phyloP scores from a whole-genome alignment of 495 filamentous ascomycete genomes.

The Physcia stellaris region DNA sequence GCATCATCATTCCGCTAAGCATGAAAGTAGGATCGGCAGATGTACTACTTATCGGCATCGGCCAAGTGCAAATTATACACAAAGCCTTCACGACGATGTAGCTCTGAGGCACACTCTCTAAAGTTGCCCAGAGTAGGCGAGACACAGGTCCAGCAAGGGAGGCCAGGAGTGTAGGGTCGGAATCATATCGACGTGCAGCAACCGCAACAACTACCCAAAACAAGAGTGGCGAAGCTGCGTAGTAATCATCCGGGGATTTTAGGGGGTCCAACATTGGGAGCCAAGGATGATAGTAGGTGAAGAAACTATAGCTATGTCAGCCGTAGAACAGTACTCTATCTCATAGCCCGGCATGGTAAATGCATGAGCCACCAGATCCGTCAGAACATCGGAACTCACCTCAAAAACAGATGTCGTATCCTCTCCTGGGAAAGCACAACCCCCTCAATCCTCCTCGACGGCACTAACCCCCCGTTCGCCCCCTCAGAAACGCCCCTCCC shows the following conservation, averaged over 20 bases:
- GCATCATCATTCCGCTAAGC: constrained; percentile 82
- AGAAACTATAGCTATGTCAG: constrained; percentile 36
- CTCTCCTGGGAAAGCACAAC: constrained; percentile 61
- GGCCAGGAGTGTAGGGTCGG: constrained; percentile 51
- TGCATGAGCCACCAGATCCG: neutral
- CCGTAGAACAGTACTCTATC: too few species aligned
- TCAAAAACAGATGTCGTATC: constrained; percentile 59
- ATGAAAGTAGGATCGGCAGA: constrained; percentile 83
- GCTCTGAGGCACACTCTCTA: constrained; percentile 70
- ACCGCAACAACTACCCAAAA: constrained; percentile 83
- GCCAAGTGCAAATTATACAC: constrained; percentile 82
- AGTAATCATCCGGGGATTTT: constrained; percentile 62
- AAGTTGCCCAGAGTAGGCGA: constrained; percentile 64
- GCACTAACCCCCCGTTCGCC: constrained; percentile 24
- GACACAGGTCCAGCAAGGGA: constrained; percentile 59
- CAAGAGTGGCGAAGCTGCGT: constrained; percentile 56
- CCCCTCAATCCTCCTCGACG: constrained; percentile 46
- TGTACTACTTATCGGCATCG: constrained; percentile 74
- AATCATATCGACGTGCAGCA: constrained; percentile 59
- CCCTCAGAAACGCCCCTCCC: constrained; percentile 28
- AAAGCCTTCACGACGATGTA: constrained; percentile 88
- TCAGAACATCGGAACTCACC: constrained; percentile 29
- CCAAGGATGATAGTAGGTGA: constrained; percentile 71
- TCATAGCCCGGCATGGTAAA: too few species aligned
- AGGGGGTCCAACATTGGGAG: constrained; percentile 64